Conservation (phyloP, 2,329 filamentous ascomycete genomes). For the Mariannaea sp. region DNA sequence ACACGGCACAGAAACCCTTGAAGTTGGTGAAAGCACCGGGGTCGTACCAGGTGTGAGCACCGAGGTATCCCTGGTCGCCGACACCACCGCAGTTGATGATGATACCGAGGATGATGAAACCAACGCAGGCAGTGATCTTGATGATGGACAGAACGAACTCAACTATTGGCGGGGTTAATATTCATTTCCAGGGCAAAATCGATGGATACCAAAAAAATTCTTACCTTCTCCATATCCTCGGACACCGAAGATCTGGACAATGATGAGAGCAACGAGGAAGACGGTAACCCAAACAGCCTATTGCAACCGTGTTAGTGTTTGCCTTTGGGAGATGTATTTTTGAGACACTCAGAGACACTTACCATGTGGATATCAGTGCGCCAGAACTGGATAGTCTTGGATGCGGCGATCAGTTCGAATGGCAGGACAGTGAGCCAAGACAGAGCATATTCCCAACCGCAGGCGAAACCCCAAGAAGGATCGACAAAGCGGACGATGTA, state of each 20-base stretch:
- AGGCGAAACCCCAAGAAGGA: conserved; percentile 91
- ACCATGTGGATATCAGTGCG: conserved; percentile 61
- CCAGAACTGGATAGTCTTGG: conserved; percentile 85
- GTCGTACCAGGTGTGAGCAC: conserved; percentile 73
- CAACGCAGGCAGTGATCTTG: conserved; percentile 73
- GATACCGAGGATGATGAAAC: conserved; percentile 76
- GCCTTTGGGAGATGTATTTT: background rate
- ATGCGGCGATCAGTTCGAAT: conserved; percentile 84
- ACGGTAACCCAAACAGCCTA: conserved; percentile 77
- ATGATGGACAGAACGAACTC: conserved; percentile 86
- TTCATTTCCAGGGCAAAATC: background rate
- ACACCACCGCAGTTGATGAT: conserved; percentile 84
- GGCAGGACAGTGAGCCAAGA: conserved; percentile 87
- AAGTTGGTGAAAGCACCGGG: conserved; percentile 85
- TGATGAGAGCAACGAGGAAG: conserved; percentile 75
- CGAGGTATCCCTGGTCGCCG: conserved; percentile 75
- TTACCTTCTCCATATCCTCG: conserved; percentile 76
- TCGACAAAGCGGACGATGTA: conserved; percentile 92
- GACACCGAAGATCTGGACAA: conserved; percentile 86
- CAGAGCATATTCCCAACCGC: conserved; percentile 93
- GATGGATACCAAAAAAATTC: background rate
- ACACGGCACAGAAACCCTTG: conserved; percentile 77
- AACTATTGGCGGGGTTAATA: conserved; percentile 47
- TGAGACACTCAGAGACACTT: background rate
- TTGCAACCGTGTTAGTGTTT: background rate